A percentile compares a stretch with the other conserved stretches of the same genome.
Evolutionary conservation across 768 basidiomycete species (phyloP).

Genomic region (Lanmaoa pseudosensibilis): DNA sequence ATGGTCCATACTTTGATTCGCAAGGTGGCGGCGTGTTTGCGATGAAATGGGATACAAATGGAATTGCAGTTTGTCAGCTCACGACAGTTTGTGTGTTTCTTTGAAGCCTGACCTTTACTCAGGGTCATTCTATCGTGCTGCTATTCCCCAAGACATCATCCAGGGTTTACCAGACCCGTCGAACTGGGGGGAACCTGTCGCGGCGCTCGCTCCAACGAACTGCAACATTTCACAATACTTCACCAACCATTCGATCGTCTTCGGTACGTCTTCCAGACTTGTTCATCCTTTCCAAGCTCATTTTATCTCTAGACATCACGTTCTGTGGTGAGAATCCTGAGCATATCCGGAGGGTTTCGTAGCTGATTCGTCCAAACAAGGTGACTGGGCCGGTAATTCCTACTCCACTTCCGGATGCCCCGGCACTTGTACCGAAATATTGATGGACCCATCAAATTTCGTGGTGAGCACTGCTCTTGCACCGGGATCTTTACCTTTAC

Average conservation of each 20-base stretch:
- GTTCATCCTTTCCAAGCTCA: conserved; percentile 17
- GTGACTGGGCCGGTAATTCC: conserved; percentile 84
- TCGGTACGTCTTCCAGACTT: conserved; percentile 49
- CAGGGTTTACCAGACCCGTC: conserved; percentile 63
- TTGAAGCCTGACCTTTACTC: conserved; percentile 6
- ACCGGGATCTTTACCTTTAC: conserved; percentile 2
- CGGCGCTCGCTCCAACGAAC: conserved; percentile 48
- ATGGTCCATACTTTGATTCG: conserved; percentile 78
- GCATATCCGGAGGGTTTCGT: not conserved
- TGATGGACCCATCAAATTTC: conserved; percentile 72
- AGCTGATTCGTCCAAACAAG: conserved; percentile 35
- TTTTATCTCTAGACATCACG: conserved; percentile 59
- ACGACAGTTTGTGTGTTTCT: not conserved
- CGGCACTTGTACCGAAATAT: conserved; percentile 62
- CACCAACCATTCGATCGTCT: conserved; percentile 68
- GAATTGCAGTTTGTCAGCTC: conserved; percentile 70
- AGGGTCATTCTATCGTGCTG: conserved; percentile 85
- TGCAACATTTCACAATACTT: conserved; percentile 66
- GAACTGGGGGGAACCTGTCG: conserved; percentile 68
- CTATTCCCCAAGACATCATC: conserved; percentile 66
- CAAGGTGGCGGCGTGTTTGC: conserved; percentile 83
- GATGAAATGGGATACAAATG: conserved; percentile 84
- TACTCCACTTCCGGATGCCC: conserved; percentile 74
- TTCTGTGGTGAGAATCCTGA: conserved; percentile 62
- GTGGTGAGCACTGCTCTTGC: conserved; percentile 46